Conservation (phyloP, 2,329 filamentous ascomycete species). For the Stachybotrys chartarum region DNA sequence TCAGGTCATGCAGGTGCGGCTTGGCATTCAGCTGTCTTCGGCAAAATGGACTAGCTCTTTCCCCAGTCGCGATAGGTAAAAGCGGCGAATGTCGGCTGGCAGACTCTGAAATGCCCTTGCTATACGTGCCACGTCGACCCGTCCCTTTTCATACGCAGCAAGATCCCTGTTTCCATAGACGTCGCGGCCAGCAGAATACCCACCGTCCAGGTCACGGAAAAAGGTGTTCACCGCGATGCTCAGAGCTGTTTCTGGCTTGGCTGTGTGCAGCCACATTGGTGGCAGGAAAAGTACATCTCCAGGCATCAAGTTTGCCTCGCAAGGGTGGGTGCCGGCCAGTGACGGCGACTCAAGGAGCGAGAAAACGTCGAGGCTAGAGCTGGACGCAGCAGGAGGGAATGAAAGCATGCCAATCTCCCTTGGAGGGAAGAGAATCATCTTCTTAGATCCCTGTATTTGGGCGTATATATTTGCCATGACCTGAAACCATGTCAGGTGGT, state of each 20-base stretch:
- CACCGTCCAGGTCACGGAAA: constrained; percentile 62
- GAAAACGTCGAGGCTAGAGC: constrained; percentile 71
- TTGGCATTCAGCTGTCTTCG: constrained; percentile 6
- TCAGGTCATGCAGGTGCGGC: too few relatives aligned
- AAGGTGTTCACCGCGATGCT: constrained; percentile 87
- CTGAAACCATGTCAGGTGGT: constrained; percentile 24
- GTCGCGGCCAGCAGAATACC: constrained; percentile 69
- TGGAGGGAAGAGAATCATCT: constrained; percentile 71
- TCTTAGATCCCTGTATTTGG: constrained; percentile 68
- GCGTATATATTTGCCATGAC: constrained; percentile 85
- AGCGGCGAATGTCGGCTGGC: constrained; percentile 59
- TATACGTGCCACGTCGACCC: constrained; percentile 64
- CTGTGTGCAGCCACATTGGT: constrained; percentile 77
- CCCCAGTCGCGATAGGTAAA: constrained; percentile 68
- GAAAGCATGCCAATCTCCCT: constrained; percentile 61
- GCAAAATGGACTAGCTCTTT: constrained; percentile 48
- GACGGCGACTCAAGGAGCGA: constrained; percentile 31
- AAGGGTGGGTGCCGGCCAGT: constrained; percentile 48
- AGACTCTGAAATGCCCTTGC: constrained; percentile 55
- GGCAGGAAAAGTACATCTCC: constrained; percentile 79
- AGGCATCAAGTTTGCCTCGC: constrained; percentile 57
- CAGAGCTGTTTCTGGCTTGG: constrained; percentile 46
- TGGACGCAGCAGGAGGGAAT: constrained; percentile 72
- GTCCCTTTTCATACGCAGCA: constrained; percentile 74
- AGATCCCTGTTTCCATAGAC: constrained; percentile 86